phyloP scores from a whole-genome alignment of 1,284 basidiomycete genomes.

The Papiliotrema laurentii region DNA sequence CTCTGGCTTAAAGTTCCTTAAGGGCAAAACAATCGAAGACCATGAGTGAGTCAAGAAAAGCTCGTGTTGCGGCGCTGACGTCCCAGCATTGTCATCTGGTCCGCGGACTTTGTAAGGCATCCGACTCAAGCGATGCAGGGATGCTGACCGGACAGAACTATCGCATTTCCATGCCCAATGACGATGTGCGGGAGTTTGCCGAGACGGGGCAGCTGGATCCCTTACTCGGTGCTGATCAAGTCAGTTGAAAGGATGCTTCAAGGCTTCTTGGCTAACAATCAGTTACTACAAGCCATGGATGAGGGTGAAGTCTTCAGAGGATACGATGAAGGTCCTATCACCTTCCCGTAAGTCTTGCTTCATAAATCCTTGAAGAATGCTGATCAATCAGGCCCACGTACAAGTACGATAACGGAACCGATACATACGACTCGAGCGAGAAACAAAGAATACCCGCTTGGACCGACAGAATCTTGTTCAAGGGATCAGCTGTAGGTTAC shows the following conservation, averaged over 20 bases:
- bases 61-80: constrained; percentile 5
- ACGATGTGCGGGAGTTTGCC: constrained; percentile 65
- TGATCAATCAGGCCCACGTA: constrained; percentile 59
- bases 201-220: constrained; percentile 63
- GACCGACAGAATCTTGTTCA: constrained; percentile 93
- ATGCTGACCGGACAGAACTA: constrained; percentile 60
- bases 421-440: constrained; percentile 90
- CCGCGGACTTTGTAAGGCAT: constrained; percentile 65
- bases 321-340: constrained; percentile 80
- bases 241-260: constrained; percentile 36
- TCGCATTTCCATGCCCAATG: constrained; percentile 80
- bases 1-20: constrained; percentile 74
- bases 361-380: constrained; percentile 54
- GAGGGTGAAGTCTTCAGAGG: constrained; percentile 68
- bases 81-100: constrained; percentile 66
- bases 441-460: constrained; percentile 95
- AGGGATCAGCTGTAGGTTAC: constrained; percentile 63
- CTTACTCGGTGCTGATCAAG: constrained; percentile 79
- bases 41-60: constrained; percentile 66
- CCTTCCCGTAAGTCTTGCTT: constrained; percentile 56
- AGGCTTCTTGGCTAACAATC: background rate
- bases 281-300: constrained; percentile 71
- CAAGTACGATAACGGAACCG: constrained; percentile 56
- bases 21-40: constrained; percentile 79
- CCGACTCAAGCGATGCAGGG: background rate